phyloP scores from a whole-genome alignment of 805 yeast species.

The Candida koratica region DNA sequence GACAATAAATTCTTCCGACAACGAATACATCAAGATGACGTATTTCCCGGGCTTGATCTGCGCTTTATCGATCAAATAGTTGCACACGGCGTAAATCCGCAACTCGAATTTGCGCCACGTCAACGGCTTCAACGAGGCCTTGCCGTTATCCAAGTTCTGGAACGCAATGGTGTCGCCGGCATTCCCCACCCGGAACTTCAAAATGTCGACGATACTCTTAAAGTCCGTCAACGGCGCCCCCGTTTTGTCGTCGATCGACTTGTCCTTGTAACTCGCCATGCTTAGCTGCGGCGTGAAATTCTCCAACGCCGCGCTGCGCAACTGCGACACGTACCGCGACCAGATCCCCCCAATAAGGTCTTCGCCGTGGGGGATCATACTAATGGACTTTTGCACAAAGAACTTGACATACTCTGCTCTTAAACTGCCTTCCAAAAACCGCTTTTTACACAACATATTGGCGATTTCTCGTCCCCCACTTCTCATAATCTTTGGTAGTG shows the following conservation, averaged over 20 bases:
- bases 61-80: slow-evolving; percentile 65
- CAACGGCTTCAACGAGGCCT: slow-evolving; percentile 34
- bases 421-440: slow-evolving; percentile 74
- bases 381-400: slow-evolving; percentile 58
- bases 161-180: slow-evolving; percentile 82
- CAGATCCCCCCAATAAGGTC: slow-evolving; percentile 80
- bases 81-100: slow-evolving; percentile 69
- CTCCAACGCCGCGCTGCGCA: slow-evolving; percentile 57
- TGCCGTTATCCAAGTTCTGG: slow-evolving; percentile 39
- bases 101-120: slow-evolving; percentile 81
- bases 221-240: slow-evolving; percentile 73
- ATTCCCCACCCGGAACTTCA: slow-evolving; percentile 71
- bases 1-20: slow-evolving; percentile 80
- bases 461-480: slow-evolving; percentile 92
- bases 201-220: slow-evolving; percentile 61
- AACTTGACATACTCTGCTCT: slow-evolving; percentile 81
- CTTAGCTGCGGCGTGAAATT: slow-evolving; percentile 73
- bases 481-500: slow-evolving; percentile 77
- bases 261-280: slow-evolving; percentile 72
- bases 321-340: slow-evolving; percentile 70
- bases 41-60: slow-evolving; percentile 62
- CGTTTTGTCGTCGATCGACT: slow-evolving; percentile 74
- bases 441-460: slow-evolving; percentile 75
- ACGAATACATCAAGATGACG: slow-evolving; percentile 78
- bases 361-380: slow-evolving; percentile 67